Evolutionary conservation across 257 asterid species (phyloP).

Genomic region (Orobanche coerulescens): DNA sequence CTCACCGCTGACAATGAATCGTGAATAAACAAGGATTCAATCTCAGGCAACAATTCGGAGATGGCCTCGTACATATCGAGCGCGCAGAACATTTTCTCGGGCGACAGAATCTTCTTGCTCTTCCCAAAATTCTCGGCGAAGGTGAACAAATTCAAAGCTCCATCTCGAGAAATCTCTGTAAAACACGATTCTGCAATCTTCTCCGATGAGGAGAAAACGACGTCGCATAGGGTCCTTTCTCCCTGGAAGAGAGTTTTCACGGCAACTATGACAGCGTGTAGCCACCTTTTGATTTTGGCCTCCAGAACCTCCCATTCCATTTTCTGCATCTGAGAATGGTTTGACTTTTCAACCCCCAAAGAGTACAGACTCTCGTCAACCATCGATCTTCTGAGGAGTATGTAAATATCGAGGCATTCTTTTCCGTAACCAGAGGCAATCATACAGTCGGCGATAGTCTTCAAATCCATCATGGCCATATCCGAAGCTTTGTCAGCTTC

Average conservation of each 20-base stretch:
- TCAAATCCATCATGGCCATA: constrained; percentile 33
- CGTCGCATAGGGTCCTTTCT: constrained; percentile 45
- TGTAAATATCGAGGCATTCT: constrained; percentile 48
- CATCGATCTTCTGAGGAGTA: constrained; percentile 40
- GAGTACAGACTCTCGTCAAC: constrained; percentile 51
- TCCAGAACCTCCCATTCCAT: constrained; percentile 49
- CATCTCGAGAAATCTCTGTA: constrained; percentile 38
- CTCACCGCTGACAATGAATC: constrained; percentile 33
- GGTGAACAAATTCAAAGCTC: constrained; percentile 31
- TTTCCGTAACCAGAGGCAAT: constrained; percentile 49
- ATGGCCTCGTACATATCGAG: constrained; percentile 55
- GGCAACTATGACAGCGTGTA: constrained; percentile 31
- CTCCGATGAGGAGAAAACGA: constrained; percentile 44
- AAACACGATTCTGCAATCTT: constrained; percentile 41
- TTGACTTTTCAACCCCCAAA: constrained; percentile 41
- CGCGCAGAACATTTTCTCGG: constrained; percentile 55
- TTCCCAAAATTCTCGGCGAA: constrained; percentile 41
- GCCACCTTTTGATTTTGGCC: constrained; percentile 40
- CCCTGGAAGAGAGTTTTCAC: constrained; percentile 44
- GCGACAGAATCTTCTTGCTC: constrained; percentile 42
- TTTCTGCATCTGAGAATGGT: constrained; percentile 41
- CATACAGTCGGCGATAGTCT: constrained; percentile 54
- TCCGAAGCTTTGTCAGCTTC: constrained; percentile 21
- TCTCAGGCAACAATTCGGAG: constrained; percentile 44
- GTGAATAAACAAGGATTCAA: constrained; percentile 38